Base-by-base conservation (phyloP, 495 filamentous ascomycete species). In the Astrothelium subdiscretum region DNA sequence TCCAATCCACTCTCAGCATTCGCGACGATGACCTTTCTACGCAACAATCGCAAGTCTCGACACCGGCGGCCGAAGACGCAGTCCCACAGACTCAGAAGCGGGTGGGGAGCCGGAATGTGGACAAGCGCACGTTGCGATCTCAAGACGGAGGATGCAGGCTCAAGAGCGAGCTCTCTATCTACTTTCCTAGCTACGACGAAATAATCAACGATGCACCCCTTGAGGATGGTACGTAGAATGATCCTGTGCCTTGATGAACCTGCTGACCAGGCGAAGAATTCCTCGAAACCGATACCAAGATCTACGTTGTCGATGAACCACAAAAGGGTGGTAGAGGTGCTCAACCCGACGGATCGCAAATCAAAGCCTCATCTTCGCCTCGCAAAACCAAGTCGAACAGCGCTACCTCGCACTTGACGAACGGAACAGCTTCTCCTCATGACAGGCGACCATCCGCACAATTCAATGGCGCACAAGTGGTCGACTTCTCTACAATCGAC, bases 111-210 rank as follows among this genome's bases (percentile, higher is more conserved):
- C 40, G 57, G 4, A 59, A 31, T 62, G 52, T 68, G 65, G 76
- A 77, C 27, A 75, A 75, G 69, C 65, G 76, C 31, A 74, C 65
- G 40, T 63, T 78, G 61, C 63, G 76, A 40, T 75, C 72, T 27
- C 75, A 80, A 62, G 71, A 80, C 67, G 71, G 77, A 57, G 71
- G 72, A 69, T 69, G 79, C 71, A 68, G 89, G 62, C 85, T 89
- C 70, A 92, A 91, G 79, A 95, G 90, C 74, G 91, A 96, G 69
- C 79, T 96, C 31, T 86, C 90, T 10, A 79, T 83, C 32, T 96
- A 94, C 73, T 95, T 96, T 68, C 84, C 88, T 48, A 90, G 92
- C 64, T 96, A 92, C 73, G 91, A 96, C 71, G 87, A 94, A 66
- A 81, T 95, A 60, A 87, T 96, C 70, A 89, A 87, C 62, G 86